Evolutionary conservation across 139 green algal genomes (phyloP), one percentile per base, ranked within the genome.

Genomic region (Spirogloea muscicola): DNA sequence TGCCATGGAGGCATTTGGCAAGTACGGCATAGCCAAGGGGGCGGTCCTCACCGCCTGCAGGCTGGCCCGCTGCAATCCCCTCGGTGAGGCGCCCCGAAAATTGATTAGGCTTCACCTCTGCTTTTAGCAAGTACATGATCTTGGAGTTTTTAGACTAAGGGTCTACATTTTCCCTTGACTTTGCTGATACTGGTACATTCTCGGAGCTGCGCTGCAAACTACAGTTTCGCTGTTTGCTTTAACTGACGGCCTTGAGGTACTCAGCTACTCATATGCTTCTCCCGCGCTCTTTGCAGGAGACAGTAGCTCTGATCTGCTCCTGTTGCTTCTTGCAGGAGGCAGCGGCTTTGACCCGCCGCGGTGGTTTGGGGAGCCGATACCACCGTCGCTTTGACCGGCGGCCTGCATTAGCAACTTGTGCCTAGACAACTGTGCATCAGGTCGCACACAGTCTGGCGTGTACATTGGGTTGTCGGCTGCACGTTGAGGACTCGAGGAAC

Each of bases 21-120:
- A 58, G 68, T 83, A 74, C 58, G 76, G 76, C 3, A 10, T 79
- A 1, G 4, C 2, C 4, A 79, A 79, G 33, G 76, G 76, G 21
- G 59, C 43, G n/a, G 44, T 79, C 6, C 59, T 83, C 49, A 83
- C 76, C 16, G 68, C 68, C 18, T 83, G 76, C 58, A 21, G 76
- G 18, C 18, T 83, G n/a, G 5, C 31, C 31, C 27, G 76, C 31
- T 83, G 76, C 43, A 79, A 73, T 37, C 76, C 76, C 44, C 46
- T 83, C 3, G 76, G 61, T 71, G 55, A 64, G 55, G 10, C 55
- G 43, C 43, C 43, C 10, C 13, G 43, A 25, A 51, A 25, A 25
- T 51, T 51, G 10, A 25, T 10, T 10, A 25, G 13, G 13, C 43
- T 13, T 51, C 43, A 25, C 43, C 43, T 13, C 10, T 10, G 10